Evolutionary conservation across 2,329 filamentous ascomycete species (phyloP), one percentile per base, ranked within the genome.

Genomic region (Fusarium sambucinum): DNA sequence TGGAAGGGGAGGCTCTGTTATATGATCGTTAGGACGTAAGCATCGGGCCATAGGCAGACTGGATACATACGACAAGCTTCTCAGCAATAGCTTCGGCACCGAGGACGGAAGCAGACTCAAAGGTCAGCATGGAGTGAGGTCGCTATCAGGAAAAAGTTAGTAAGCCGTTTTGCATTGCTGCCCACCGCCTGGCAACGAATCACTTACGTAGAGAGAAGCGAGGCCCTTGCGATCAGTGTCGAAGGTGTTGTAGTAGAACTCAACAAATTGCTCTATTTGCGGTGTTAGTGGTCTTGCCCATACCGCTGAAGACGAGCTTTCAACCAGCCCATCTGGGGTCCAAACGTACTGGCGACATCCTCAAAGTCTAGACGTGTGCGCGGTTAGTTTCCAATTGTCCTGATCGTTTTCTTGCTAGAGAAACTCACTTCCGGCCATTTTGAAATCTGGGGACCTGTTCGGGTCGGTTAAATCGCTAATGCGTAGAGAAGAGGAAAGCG

Each of bases 171-270:
- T 90, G 80, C 6, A 89, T 93, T 97, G 73, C 76, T 58, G n/a
- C 12, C 33, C 16, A 30, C 29, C 38, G 29, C 29, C 44, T 23
- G 27, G 21, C 23, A 37, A 35, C 29, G 23, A n/a, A 29, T 29
- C 29, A 75, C 92, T 77, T 88, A 97, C 95, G 85, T 97, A 98
- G 83, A 97, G 92, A 66, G 82, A 76, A 16, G 80, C 81, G 42
- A 97, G 87, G 52, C 78, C 74, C 57, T 81, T 81, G 76, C 94
- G 90, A 81, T 94, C 86, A 65, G 77, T 68, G 79, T 97, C 94
- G 82, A 97, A 97, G 63, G 89, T 90, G 76, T 90, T 85, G 87
- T 97, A 97, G 89, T 97, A 98, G 85, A 91, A 95, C 64, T 90
- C 78, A 72, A 95, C 90, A 82, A 98, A 97, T 82, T 96, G 88